These are phyloP conservation scores for Quercus engelmannii DNA, from an alignment of 306 rosid species.

Conservation along the genomic window DNA sequence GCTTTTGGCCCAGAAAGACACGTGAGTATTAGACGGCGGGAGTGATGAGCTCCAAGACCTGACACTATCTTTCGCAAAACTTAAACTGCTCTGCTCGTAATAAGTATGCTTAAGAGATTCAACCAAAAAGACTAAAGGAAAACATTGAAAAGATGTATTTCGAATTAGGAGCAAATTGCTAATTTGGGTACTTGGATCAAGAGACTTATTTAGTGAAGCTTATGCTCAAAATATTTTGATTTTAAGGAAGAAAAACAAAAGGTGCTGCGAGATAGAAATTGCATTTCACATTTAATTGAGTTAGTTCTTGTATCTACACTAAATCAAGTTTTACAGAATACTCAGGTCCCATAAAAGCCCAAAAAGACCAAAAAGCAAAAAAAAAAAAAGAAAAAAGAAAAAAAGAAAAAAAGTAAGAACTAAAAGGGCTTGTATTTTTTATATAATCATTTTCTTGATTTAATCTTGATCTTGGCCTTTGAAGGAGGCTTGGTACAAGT, in stretches of 20 bases:
- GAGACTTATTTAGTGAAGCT: neutral
- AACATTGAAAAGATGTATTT: too few species aligned
- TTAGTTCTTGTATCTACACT: neutral
- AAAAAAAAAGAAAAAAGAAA: neutral
- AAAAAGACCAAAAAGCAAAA: neutral
- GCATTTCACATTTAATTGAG: neutral
- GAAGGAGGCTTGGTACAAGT: neutral
- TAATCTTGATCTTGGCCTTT: neutral
- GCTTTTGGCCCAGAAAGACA: neutral
- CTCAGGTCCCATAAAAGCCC: neutral
- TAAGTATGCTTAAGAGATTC: too few species aligned
- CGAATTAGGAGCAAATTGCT: neutral
- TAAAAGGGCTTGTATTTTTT: neutral
- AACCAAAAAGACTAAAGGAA: too few species aligned
- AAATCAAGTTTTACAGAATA: neutral
- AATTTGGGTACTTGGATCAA: neutral
- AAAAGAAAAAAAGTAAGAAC: neutral
- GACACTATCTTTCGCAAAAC: neutral
- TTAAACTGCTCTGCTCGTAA: neutral
- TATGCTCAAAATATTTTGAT: neutral
- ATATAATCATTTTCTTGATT: neutral
- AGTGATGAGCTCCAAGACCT: neutral
- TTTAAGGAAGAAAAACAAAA: neutral
- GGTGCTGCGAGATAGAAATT: neutral
- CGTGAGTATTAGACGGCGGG: too few species aligned